phyloP scores from a whole-genome alignment of 1,284 basidiomycete genomes.

The Malassezia sp. region DNA sequence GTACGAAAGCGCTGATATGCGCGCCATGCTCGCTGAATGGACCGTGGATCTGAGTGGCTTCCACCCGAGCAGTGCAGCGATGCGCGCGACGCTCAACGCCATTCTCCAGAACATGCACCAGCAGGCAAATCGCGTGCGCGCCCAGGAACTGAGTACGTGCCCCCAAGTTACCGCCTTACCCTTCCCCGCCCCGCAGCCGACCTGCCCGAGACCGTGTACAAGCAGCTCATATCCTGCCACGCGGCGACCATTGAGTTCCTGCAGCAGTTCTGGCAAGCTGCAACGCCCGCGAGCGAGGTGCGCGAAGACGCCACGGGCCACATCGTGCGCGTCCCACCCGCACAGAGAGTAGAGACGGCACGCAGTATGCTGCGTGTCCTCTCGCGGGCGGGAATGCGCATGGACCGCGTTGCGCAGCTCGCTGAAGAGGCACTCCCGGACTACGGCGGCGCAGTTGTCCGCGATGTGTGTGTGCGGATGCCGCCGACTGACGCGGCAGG shows the following conservation, averaged over 20 bases:
- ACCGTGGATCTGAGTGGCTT: conserved; percentile 1
- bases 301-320: background rate
- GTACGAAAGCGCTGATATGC: too few species aligned
- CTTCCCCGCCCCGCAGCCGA: background rate
- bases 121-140: background rate
- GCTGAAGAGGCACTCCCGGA: conserved; percentile 9
- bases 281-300: conserved; percentile 56
- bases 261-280: conserved; percentile 83
- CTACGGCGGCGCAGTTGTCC: conserved; percentile 1
- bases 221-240: conserved; percentile 74
- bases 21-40: background rate
- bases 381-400: background rate
- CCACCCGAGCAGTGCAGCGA: background rate
- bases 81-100: conserved; percentile 2
- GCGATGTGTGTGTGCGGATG: too few species aligned
- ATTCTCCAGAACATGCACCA: conserved; percentile 18
- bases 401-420: conserved; percentile 1
- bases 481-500: too few species aligned
- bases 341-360: conserved; percentile 3
- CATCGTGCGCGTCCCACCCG: background rate
- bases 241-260: conserved; percentile 89
- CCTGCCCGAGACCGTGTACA: conserved; percentile 65
- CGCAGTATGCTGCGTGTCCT: conserved; percentile 2
- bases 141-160: too few species aligned
- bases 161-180: too few species aligned